Conservation (phyloP, 2,329 filamentous ascomycete species). For the Exophiala xenobiotica region DNA sequence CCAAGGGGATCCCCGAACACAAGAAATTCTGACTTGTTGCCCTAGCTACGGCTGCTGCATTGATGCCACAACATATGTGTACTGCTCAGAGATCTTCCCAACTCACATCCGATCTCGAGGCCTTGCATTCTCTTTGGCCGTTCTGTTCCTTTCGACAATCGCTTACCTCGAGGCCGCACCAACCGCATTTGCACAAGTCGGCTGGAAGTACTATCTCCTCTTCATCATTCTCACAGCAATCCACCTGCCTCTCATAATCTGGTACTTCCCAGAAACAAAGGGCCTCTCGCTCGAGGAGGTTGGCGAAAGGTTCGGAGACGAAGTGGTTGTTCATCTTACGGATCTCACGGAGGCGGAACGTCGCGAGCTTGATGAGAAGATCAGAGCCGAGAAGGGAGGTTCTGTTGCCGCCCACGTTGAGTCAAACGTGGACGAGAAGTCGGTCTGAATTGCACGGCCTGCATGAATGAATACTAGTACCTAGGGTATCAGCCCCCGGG, state of each 20-base stretch:
- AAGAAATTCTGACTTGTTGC: neutral
- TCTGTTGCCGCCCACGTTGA: too few relatives aligned
- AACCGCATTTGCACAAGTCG: constrained; percentile 31
- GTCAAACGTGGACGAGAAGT: too few relatives aligned
- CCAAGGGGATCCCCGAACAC: neutral
- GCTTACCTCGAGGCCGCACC: constrained; percentile 1
- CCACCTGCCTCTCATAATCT: constrained; percentile 31
- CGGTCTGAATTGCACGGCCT: too few relatives aligned
- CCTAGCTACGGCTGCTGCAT: constrained; percentile 25
- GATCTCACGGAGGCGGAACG: too few relatives aligned
- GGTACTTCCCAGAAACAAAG: constrained; percentile 23
- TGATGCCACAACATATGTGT: constrained; percentile 52
- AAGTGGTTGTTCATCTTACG: neutral
- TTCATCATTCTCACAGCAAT: constrained; percentile 32
- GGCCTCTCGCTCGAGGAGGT: constrained; percentile 46
- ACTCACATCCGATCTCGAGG: constrained; percentile 51
- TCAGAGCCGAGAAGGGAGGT: too few relatives aligned
- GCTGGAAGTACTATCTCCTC: constrained; percentile 32
- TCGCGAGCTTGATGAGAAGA: too few relatives aligned
- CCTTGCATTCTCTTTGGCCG: constrained; percentile 49
- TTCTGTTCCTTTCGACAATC: constrained; percentile 33
- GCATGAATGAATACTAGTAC: too few relatives aligned
- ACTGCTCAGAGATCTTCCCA: constrained; percentile 51
- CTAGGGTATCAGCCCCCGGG: too few relatives aligned
- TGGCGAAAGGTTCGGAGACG: constrained; percentile 11